Conservation (phyloP, 148 eudicot species). For the Chenopodium suecicum region DNA sequence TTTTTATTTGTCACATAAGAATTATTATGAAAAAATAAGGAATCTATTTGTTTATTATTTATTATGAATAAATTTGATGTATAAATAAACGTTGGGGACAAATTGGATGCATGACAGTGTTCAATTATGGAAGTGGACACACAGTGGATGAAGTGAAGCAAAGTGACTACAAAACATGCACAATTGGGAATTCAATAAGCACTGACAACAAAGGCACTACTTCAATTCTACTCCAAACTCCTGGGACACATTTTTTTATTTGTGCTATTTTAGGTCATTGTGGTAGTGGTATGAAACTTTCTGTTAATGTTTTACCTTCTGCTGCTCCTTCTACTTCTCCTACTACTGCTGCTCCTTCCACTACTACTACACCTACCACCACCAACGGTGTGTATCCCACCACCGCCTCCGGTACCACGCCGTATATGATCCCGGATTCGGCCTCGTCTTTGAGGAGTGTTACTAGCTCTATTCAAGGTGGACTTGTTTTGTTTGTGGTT, state of each 20-base stretch:
- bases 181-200: slow-evolving; percentile 52
- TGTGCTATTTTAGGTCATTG: slow-evolving; percentile 77
- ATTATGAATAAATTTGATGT: too few relatives aligned
- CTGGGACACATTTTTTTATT: slow-evolving; percentile 72
- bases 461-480: slow-evolving; percentile 27
- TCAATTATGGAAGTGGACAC: slow-evolving; percentile 70
- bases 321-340: slow-evolving; percentile 24
- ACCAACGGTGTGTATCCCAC: slow-evolving; percentile 6
- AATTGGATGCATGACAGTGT: slow-evolving; percentile 38
- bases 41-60: too few relatives aligned
- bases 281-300: slow-evolving; percentile 69
- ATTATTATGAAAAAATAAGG: too few relatives aligned
- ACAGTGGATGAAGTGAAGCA: slow-evolving; percentile 70
- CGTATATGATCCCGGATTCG: slow-evolving; percentile 25
- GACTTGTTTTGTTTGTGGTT: slow-evolving; percentile 12
- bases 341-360: neutral
- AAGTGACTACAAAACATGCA: slow-evolving; percentile 64
- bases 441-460: slow-evolving; percentile 32
- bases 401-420: slow-evolving; percentile 15
- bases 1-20: too few relatives aligned
- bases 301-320: slow-evolving; percentile 50
- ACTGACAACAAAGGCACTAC: slow-evolving; percentile 69
- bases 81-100: neutral
- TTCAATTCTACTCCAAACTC: slow-evolving; percentile 56
- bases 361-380: slow-evolving; percentile 18